phyloP scores from a whole-genome alignment of 192 early-diverging fungal genomes.

The Hyaloraphidium curvatum region DNA sequence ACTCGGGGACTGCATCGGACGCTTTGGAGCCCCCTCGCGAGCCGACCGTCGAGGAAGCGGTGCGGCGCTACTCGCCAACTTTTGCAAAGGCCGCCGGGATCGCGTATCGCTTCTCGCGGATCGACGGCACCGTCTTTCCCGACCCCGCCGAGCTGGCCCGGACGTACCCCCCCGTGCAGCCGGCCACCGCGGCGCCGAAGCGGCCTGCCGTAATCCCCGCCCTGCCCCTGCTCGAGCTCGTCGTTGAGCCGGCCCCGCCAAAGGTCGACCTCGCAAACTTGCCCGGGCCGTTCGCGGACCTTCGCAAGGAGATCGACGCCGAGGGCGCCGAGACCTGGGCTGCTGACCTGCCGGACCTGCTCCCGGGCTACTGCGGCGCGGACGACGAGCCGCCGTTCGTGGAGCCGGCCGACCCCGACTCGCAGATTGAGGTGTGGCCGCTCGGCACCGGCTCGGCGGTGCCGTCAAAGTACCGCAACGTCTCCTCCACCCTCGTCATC shows the following conservation, averaged over 20 bases:
- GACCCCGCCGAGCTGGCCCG: too few species aligned
- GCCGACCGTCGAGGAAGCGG: too few species aligned
- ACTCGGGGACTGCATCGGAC: neutral
- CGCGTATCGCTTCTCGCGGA: too few species aligned
- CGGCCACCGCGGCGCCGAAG: too few species aligned
- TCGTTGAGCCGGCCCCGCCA: neutral
- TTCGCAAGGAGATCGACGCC: neutral
- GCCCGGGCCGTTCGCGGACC: neutral
- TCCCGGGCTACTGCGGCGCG: neutral
- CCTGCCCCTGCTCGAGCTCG: neutral
- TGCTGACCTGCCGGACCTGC: neutral
- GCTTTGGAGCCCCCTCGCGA: too few species aligned
- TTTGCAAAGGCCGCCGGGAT: too few species aligned
- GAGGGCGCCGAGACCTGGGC: neutral
- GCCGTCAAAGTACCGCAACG: conserved; percentile 77
- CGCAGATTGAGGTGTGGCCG: conserved; percentile 26
- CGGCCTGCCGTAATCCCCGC: neutral
- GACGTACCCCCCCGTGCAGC: too few species aligned
- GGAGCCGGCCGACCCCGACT: too few species aligned
- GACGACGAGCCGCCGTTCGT: conserved; percentile 7
- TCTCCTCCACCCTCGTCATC: neutral
- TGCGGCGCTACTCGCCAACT: too few species aligned
- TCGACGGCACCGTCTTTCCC: too few species aligned
- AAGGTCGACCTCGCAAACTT: neutral
- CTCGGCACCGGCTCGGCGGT: conserved; percentile 83